Base-by-base conservation (phyloP, 768 basidiomycete genomes). In the Tephrocybe sp. region DNA sequence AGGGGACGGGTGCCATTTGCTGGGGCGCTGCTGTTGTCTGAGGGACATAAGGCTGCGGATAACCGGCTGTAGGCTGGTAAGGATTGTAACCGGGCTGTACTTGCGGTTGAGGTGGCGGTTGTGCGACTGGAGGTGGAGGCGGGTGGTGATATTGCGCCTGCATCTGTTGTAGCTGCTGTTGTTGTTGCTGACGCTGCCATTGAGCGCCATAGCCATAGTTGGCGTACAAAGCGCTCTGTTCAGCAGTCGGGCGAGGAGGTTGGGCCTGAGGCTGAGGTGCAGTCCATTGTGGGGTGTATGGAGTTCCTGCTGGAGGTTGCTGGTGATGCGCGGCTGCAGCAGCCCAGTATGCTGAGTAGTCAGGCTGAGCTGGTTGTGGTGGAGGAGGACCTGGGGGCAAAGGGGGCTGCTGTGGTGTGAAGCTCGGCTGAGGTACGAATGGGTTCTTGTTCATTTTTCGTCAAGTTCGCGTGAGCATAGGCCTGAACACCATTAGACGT, bases 131-230 rank as follows among this genome's bases (percentile, higher is more conserved):
- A 36, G 78, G 78, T 4, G 81, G 80, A 12, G 80, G 77, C 14
- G 75, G 79, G 44, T 75, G 75, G 53, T 76, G 76, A 38, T 81
- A 76, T 48, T 78, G 82, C 30, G 77, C 75, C 43, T 71, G 80
- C 53, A 76, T 74, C 41, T 73, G 79, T 33, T 74, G 79, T 12
- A 72, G 67, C 24, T 70, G 69, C 33, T 69, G 69, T 21, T 73
- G 73, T 48, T 74, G 72, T 44, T 84, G 85, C 37, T 82, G 84
- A 38, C 86, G 86, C 59, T 86, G 85, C 80, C 84, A 83, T 58
- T 88, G 85, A 42, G 82, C 78, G 2, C 90, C 90, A 65, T 96
- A 95, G 26, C 93, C 93, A 63, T 95, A 95, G 64, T 93, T 93
- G 1, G 91, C 90, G 63, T 94, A 95, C 18, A 94, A 70, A 21